These are phyloP conservation scores for Pulveroboletus sp. DNA, from an alignment of 768 basidiomycete species.

Conservation along the genomic window DNA sequence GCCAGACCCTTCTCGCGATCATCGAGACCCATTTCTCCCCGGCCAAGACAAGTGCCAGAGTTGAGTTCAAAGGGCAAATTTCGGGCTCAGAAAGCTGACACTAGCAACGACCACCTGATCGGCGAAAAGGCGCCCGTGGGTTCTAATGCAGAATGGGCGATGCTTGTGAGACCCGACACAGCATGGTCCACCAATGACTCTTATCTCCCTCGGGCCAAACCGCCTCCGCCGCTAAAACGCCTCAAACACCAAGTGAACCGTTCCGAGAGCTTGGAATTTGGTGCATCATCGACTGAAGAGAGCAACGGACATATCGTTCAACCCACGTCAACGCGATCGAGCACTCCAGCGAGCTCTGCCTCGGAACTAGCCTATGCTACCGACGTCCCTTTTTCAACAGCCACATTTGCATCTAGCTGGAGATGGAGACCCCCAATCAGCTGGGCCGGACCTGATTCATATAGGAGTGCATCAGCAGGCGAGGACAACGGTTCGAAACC, in stretches of 20 bases:
- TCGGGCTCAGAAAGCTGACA: not conserved
- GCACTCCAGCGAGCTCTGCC: not conserved
- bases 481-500: not conserved
- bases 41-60: not conserved
- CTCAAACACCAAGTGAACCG: conserved; percentile 9
- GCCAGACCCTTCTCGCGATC: not conserved
- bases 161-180: not conserved
- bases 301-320: not conserved
- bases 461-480: not conserved
- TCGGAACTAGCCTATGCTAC: not conserved
- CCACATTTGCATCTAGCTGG: not conserved
- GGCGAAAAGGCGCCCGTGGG: not conserved
- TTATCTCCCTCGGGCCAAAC: conserved; percentile 20
- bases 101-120: not conserved
- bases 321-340: not conserved
- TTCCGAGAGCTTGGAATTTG: not conserved
- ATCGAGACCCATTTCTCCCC: not conserved
- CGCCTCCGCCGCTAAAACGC: conserved; percentile 11
- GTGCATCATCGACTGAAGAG: not conserved
- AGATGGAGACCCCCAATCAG: conserved; percentile 22
- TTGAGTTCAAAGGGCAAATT: not conserved
- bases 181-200: conserved; percentile 16
- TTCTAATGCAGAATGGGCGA: not conserved
- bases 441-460: conserved; percentile 25
- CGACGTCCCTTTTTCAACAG: not conserved